These are phyloP conservation scores for Neonectria coccinea DNA, from an alignment of 2,329 filamentous ascomycete genomes.

Conservation along the genomic window DNA sequence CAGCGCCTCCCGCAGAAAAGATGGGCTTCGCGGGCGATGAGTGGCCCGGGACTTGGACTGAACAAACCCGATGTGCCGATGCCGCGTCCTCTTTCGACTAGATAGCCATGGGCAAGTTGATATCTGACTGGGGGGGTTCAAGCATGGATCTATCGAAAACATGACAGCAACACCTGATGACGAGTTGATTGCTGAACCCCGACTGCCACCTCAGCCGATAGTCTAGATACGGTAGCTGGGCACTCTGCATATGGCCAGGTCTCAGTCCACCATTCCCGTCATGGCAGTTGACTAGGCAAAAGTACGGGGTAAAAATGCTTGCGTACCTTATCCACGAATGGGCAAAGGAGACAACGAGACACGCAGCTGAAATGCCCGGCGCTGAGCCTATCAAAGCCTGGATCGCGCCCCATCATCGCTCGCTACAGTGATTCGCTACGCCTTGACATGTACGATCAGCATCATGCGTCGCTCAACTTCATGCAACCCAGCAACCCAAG, in stretches of 20 bases:
- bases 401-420: neutral
- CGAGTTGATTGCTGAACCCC: neutral
- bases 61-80: slow-evolving; percentile 5
- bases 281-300: neutral
- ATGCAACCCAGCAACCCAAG: slow-evolving; percentile 16
- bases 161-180: neutral
- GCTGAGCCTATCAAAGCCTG: neutral
- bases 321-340: neutral
- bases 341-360: neutral
- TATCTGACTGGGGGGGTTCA: neutral
- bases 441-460: slow-evolving; percentile 10
- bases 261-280: slow-evolving; percentile 5
- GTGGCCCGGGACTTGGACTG: slow-evolving; percentile 10
- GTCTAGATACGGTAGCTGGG: no score
- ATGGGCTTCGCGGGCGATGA: neutral
- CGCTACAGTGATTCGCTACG: neutral
- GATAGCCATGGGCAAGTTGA: neutral
- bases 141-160: neutral
- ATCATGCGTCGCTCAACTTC: slow-evolving; percentile 22
- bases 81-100: neutral
- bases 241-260: neutral
- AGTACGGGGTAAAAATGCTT: neutral
- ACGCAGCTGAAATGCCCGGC: neutral
- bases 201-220: no score
- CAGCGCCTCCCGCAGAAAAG: slow-evolving; percentile 4